Conservation (phyloP, 495 filamentous ascomycete species). For the Penicillium waksmanii region DNA sequence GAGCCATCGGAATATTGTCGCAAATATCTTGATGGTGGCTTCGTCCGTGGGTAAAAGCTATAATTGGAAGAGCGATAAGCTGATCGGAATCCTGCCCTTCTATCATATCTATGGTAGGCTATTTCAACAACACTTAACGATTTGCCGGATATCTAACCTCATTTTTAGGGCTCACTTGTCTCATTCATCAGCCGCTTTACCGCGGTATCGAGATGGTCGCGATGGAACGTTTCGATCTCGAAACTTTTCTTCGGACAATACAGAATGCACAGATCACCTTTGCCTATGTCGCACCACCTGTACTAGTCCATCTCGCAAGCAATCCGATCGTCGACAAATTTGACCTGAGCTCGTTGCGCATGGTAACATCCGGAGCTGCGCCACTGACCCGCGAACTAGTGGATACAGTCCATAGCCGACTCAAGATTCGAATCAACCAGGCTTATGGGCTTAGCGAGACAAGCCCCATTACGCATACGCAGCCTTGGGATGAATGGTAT, state of each 20-base stretch:
- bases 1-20: slow-evolving; percentile 73
- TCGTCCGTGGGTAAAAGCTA: slow-evolving; percentile 57
- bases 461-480: slow-evolving; percentile 36
- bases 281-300: slow-evolving; percentile 80
- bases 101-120: slow-evolving; percentile 80
- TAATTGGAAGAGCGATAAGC: slow-evolving; percentile 41
- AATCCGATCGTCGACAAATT: slow-evolving; percentile 67
- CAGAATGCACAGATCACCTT: slow-evolving; percentile 70
- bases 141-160: no score
- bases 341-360: slow-evolving; percentile 69
- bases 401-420: slow-evolving; percentile 64
- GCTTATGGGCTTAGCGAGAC: slow-evolving; percentile 78
- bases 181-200: slow-evolving; percentile 61
- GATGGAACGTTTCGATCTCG: slow-evolving; percentile 76
- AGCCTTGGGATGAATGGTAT: slow-evolving; percentile 6
- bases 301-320: slow-evolving; percentile 74
- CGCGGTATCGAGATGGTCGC: slow-evolving; percentile 54
- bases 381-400: slow-evolving; percentile 77
- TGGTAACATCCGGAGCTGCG: slow-evolving; percentile 80
- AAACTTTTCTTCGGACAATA: slow-evolving; percentile 67
- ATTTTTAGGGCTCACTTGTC: slow-evolving; percentile 43
- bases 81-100: slow-evolving; percentile 69
- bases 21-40: slow-evolving; percentile 60
- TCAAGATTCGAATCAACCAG: slow-evolving; percentile 69
- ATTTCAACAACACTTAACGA: no score